Evolutionary conservation across 176 grass and related monocot genomes (phyloP).

Genomic region (Dendrocalamus sinicus): DNA sequence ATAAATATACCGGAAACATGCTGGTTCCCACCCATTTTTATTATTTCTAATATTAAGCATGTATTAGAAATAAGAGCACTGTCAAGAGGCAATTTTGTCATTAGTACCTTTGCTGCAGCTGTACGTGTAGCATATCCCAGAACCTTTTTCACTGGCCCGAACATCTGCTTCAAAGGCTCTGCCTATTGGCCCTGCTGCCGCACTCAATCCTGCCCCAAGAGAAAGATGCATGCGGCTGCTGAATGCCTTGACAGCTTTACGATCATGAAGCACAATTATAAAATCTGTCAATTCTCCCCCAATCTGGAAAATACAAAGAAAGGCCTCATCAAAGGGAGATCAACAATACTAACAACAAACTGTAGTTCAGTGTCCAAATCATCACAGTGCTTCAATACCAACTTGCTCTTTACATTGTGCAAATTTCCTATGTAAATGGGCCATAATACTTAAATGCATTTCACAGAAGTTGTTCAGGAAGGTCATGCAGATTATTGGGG

Average conservation of each 20-base stretch:
- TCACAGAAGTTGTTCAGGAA: background rate
- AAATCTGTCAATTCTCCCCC: conserved; percentile 92
- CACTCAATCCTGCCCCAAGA: conserved; percentile 84
- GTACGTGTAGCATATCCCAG: conserved; percentile 93
- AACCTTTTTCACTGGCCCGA: conserved; percentile 76
- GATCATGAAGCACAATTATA: conserved; percentile 84
- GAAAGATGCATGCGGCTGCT: conserved; percentile 86
- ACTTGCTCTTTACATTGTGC: background rate
- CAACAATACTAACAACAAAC: conserved; percentile 7
- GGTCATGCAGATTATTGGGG: background rate
- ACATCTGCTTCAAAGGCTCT: conserved; percentile 96
- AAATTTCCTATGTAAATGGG: background rate
- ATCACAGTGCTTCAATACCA: background rate
- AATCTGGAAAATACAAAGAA: conserved; percentile 58
- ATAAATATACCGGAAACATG: background rate
- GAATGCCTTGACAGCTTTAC: conserved; percentile 79
- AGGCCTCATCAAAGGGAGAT: conserved; percentile 18
- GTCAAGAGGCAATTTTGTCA: background rate
- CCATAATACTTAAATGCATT: conserved; percentile 4
- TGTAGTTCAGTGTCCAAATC: conserved; percentile 12
- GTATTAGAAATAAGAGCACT: background rate
- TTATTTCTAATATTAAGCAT: conserved; percentile 13
- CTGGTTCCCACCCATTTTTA: background rate
- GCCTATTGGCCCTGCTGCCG: conserved; percentile 80
- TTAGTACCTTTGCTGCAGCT: conserved; percentile 95